A percentile compares a stretch with the other conserved stretches of the same genome.
These are phyloP conservation scores for Neofusicoccum ribis DNA, from an alignment of 2,329 filamentous ascomycete species.

Conservation along the genomic window DNA sequence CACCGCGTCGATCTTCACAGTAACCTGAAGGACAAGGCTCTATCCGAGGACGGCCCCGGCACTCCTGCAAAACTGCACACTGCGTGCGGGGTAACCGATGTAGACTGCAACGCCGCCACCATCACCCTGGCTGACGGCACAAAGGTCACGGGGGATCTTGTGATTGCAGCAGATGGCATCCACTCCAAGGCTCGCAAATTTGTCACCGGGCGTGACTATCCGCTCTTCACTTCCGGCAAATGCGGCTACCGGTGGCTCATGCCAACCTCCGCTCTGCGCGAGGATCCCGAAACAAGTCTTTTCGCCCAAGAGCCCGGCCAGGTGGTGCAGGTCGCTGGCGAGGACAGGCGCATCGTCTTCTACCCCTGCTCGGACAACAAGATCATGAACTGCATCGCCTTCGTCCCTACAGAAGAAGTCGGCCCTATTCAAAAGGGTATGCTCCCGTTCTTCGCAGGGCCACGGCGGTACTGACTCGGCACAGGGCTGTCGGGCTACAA, in stretches of 20 bases:
- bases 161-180: slow-evolving; percentile 59
- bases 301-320: slow-evolving; percentile 41
- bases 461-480: not conserved
- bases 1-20: slow-evolving; percentile 58
- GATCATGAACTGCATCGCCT: slow-evolving; percentile 46
- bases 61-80: slow-evolving; percentile 43
- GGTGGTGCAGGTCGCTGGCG: slow-evolving; percentile 46
- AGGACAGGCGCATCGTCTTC: slow-evolving; percentile 48
- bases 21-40: slow-evolving; percentile 44
- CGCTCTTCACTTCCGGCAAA: slow-evolving; percentile 52
- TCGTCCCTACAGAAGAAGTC: not conserved
- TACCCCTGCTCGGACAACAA: slow-evolving; percentile 50
- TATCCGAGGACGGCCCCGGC: slow-evolving; percentile 31
- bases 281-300: slow-evolving; percentile 41
- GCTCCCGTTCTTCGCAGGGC: no score
- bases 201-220: slow-evolving; percentile 33
- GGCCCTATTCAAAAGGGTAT: not conserved
- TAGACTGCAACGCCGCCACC: slow-evolving; percentile 44
- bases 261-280: slow-evolving; percentile 43
- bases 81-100: slow-evolving; percentile 44
- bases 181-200: slow-evolving; percentile 32
- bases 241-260: slow-evolving; percentile 60
- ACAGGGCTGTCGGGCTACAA: slow-evolving; percentile 36
- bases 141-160: slow-evolving; percentile 47
- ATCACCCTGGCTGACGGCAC: slow-evolving; percentile 50